Evolutionary conservation across 2,329 filamentous ascomycete species (phyloP), one percentile per base, ranked within the genome.

Genomic region (Colletotrichum cuscutae): DNA sequence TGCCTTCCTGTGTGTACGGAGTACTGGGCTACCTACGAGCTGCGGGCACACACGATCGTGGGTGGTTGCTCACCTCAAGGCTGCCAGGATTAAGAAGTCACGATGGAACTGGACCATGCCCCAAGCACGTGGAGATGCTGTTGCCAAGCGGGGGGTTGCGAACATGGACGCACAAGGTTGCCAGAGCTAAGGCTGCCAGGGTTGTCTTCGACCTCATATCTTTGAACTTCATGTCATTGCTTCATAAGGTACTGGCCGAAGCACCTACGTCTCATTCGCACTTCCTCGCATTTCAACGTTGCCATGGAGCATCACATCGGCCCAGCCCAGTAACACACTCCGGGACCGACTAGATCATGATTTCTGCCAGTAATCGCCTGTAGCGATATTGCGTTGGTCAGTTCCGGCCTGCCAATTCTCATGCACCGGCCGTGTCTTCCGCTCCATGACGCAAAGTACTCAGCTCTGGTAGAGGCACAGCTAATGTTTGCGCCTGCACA

Each of bases 21-120:
- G 9, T 35, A 35, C 32, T 35, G 32, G 32, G 32, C 32, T 35
- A 12, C 32, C 32, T 35, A 12, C 32, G 32, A 35, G 32, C 32
- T 35, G 32, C 7, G 37, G 37, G 37, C 37, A 42, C 37, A 35
- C 37, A 42, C 13, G 37, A 68, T 72, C 59, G 59, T 64, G 59
- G 72, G 56, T 53, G 53, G 30, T n/a, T 15, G 37, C 37, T 42
- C 6, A 42, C 37, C 37, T 42, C 22, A 35, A n/a, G 65, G 15
- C 63, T 32, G 59, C 35, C 28, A 24, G 66, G 66, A 60, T 62
- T 62, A 24, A 56, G 65, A 68, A 68, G 64, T 54, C 62, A 24
- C 66, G 66, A 73, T 73, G 49, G 49, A n/a, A 60, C 63, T 62
- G 32, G 60, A 71, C 62, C 58, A 57, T 32, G 64, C 57, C 57